Evolutionary conservation across 192 early-diverging fungal species (phyloP), one percentile per base, ranked within the genome.

Genomic region (Backusella mclennaniae): DNA sequence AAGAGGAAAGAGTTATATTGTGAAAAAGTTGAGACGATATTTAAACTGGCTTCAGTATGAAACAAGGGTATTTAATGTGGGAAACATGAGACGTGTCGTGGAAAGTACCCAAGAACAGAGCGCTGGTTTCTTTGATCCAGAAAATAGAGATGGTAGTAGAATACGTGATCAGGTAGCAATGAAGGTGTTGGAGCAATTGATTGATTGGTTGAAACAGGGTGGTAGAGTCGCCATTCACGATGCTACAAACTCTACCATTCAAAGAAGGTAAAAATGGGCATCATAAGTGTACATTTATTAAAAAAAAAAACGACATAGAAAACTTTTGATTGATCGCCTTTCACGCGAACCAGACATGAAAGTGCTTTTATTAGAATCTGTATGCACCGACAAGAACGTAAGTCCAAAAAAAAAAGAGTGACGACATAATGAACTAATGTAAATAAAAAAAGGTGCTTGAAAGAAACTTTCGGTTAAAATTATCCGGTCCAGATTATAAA

Each of bases 21-120:
- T 95, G 81, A 98, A 98, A 76, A 99, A 99, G 79, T 88, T 99
- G 26, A 90, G 91, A 79, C 91, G 96, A 56, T 99, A 96, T 86
- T 84, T 94, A 82, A 92, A 88, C 15, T 93, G 91, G 90, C 85
- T 94, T 31, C 91, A 91, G 29, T 96, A 92, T 74, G 89, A 92
- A 75, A 93, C 93, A 6, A 91, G 88, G 79, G 92, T 93, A 8
- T 97, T 99, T 81, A 99, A 99, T 78, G 98, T 99, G 7, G 98
- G 98, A 71, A 98, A 98, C 84, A 87, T 93, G 8, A 88, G 98
- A 63, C 89, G 98, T 67, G 89, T 92, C 31, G 46, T 66, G 14
- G 49, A 75, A n/a, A 85, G 83, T 0, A 85, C 88, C 35, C 80
- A 77, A 38, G 83, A 75, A 6, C 96, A 98, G 70, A 91, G 92